Conservation (phyloP, 257 asterid genomes). For the Thymus quinquecostatus region DNA sequence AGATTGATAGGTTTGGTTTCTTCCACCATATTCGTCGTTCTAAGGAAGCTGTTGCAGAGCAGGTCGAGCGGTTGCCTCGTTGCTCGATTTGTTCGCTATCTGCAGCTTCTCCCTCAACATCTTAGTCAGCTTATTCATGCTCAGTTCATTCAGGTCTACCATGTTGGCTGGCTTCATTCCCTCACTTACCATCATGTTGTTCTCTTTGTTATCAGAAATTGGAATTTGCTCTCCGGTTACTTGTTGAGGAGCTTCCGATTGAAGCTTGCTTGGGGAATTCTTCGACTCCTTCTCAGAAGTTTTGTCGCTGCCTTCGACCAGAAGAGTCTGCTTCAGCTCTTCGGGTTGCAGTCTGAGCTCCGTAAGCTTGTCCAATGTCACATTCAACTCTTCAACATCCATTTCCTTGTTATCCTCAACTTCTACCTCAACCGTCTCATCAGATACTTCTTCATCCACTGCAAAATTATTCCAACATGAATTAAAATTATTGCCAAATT, state of each 20-base stretch:
- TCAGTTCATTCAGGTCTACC: conserved; percentile 20
- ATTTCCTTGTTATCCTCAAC: conserved; percentile 4
- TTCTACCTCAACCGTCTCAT: conserved; percentile 26
- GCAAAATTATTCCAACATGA: conserved; percentile 17
- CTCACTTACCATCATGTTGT: conserved; percentile 33
- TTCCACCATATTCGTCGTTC: conserved; percentile 10
- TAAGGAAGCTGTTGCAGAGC: conserved; percentile 57
- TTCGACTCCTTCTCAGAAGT: not conserved
- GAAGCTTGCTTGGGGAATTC: too few species aligned
- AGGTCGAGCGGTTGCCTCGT: conserved; percentile 43
- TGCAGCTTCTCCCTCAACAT: conserved; percentile 45
- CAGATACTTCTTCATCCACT: conserved; percentile 4
- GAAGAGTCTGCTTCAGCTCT: conserved; percentile 19
- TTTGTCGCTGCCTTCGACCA: conserved; percentile 18
- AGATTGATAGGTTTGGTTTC: not conserved
- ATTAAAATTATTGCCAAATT: not conserved
- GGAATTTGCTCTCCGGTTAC: too few species aligned
- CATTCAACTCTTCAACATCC: conserved; percentile 19
- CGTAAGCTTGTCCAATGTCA: conserved; percentile 11
- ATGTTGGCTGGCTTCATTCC: not conserved
- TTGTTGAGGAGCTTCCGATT: too few species aligned
- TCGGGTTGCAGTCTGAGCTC: conserved; percentile 18
- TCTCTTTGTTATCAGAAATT: conserved; percentile 62
- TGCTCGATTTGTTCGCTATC: conserved; percentile 29
- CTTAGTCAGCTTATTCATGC: conserved; percentile 53